These are phyloP conservation scores for Phialophora expanda DNA, from an alignment of 2,329 filamentous ascomycete species.

Conservation along the genomic window DNA sequence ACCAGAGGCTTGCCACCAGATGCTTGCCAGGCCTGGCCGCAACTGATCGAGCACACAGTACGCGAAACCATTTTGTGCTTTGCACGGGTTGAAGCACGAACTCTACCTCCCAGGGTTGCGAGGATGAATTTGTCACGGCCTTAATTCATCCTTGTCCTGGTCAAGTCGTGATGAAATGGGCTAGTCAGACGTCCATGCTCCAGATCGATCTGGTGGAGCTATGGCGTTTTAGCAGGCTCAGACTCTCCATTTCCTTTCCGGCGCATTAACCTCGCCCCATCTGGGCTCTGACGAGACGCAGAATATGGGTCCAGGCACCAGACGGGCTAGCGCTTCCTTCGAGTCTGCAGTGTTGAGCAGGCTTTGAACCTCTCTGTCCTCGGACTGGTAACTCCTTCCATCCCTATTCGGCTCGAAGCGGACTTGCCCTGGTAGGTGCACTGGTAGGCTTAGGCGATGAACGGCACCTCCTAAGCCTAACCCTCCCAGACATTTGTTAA, in stretches of 20 bases:
- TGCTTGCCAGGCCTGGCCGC: neutral
- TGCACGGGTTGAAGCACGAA: neutral
- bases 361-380: slow-evolving; percentile 4
- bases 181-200: slow-evolving; percentile 24
- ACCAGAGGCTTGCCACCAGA: neutral
- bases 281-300: slow-evolving; percentile 18
- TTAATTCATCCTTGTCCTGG: slow-evolving; percentile 21
- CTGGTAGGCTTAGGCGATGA: slow-evolving; percentile 20
- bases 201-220: slow-evolving; percentile 36
- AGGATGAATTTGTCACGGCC: slow-evolving; percentile 35
- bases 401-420: slow-evolving; percentile 17
- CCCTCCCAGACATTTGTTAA: slow-evolving; percentile 12
- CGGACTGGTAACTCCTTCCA: slow-evolving; percentile 8
- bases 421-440: slow-evolving; percentile 16
- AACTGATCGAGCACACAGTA: neutral
- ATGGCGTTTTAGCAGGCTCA: slow-evolving; percentile 24
- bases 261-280: slow-evolving; percentile 21
- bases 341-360: slow-evolving; percentile 12
- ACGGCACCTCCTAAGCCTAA: slow-evolving; percentile 17
- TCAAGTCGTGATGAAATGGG: slow-evolving; percentile 18
- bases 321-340: slow-evolving; percentile 16
- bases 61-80: neutral
- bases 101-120: slow-evolving; percentile 11
- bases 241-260: slow-evolving; percentile 27
- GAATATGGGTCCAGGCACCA: slow-evolving; percentile 16